phyloP scores from a whole-genome alignment of 331 rosid species.

The Ulmus americana region DNA sequence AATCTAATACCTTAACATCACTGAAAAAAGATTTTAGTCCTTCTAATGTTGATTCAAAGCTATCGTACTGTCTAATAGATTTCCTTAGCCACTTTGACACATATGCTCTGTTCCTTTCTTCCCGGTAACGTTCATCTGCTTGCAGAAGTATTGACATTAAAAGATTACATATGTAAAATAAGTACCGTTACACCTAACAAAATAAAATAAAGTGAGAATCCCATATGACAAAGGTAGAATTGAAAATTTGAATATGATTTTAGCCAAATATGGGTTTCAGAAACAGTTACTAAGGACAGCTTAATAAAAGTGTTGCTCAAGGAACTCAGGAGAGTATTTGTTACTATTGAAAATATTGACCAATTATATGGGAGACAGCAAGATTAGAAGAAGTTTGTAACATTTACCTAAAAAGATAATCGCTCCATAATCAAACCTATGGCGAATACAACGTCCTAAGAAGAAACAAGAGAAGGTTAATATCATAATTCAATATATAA shows the following conservation, averaged over 20 bases:
- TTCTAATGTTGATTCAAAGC: conserved; percentile 45
- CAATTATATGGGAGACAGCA: too few species aligned
- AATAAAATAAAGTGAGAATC: background rate
- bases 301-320: background rate
- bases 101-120: conserved; percentile 61
- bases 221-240: background rate
- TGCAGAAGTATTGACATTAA: conserved; percentile 22
- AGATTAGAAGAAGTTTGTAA: background rate
- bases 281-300: background rate
- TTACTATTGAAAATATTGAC: background rate
- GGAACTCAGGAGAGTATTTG: background rate
- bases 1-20: conserved; percentile 49
- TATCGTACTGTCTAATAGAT: conserved; percentile 50
- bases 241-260: background rate
- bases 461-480: conserved; percentile 21
- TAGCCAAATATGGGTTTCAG: background rate
- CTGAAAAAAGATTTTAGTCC: conserved; percentile 65
- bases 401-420: conserved; percentile 70
- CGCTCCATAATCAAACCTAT: conserved; percentile 87
- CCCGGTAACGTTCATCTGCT: conserved; percentile 83
- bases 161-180: background rate
- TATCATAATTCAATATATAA: background rate
- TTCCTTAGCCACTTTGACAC: conserved; percentile 93
- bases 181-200: background rate
- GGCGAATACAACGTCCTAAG: conserved; percentile 89